Base-by-base conservation (phyloP, 2,329 filamentous ascomycete species). In the Bipolaris oryzae region DNA sequence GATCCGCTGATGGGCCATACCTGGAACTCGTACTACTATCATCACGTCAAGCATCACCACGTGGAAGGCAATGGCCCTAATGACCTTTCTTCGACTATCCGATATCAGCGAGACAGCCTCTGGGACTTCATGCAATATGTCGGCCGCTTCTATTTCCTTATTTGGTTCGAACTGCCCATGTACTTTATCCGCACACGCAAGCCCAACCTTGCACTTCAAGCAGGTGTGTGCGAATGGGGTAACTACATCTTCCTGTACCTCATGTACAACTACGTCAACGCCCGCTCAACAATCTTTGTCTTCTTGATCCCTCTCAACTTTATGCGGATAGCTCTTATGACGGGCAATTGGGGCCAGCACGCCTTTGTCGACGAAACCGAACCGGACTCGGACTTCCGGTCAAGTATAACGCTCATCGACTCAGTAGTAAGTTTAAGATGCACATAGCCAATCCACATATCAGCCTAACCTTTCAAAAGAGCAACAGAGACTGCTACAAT, bases 21-120 rank as follows among this genome's bases (percentile, higher is more conserved):
- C 0, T 92, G 89, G 89, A 91, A 94, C 76, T 88, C 87, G 1
- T 94, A 94, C 77, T 94, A 84, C 73, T 93, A 92, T 70, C 90
- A 94, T 71, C 90, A 94, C 68, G 89, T 93, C 70, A 94, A 94
- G 79, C 89, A 92, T 70, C 90, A 94, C 70, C 90, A 94, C 63
- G 87, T 93, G 53, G 90, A 93, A 76, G 88, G 86, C 60, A 94
- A 94, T 67, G 90, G 90, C 0, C 89, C 89, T 0, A 83, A 88
- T 44, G 90, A 94, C 68, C 80, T 92, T 0, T 91, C 87, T 1
- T 89, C 89, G 0, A 94, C 90, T 0, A 83, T 94, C 35, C 83
- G 88, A 13, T 93, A 90, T 73, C 89, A 92, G 71, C 84, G 90
- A 5, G 90, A 94, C 71, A 83, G 84, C 51, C 58, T 86, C 1